Percentiles rank a stretch among this genome's conserved stretches.
These are phyloP conservation scores for Thamnidium elegans DNA, from an alignment of 192 early-diverging fungal species.

Conservation along the genomic window DNA sequence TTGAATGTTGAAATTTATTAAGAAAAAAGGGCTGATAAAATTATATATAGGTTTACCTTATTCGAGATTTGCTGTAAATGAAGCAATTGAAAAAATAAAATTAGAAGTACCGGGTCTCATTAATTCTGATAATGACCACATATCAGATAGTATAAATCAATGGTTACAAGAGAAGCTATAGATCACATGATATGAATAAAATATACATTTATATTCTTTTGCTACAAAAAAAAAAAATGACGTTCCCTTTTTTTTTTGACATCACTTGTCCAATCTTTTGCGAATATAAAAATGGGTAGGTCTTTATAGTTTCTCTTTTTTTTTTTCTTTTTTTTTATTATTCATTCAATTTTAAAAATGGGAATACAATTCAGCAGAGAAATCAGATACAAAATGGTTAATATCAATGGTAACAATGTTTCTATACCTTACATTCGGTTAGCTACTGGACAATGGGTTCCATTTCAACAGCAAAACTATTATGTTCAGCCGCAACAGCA, in stretches of 20 bases:
- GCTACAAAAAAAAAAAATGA: too few relatives aligned
- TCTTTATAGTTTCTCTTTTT: too few relatives aligned
- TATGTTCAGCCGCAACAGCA: neutral
- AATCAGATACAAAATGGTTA: too few relatives aligned
- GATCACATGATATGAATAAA: neutral
- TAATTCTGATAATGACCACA: slow-evolving; percentile 18
- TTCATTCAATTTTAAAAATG: neutral
- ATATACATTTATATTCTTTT: too few relatives aligned
- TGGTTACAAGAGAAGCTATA: slow-evolving; percentile 20
- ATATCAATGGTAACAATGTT: too few relatives aligned
- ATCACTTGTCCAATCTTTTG: too few relatives aligned
- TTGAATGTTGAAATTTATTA: neutral
- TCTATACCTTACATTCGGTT: too few relatives aligned
- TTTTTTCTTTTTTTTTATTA: neutral
- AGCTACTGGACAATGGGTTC: too few relatives aligned
- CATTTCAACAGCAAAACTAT: too few relatives aligned
- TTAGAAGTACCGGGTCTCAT: slow-evolving; percentile 26
- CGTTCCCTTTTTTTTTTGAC: neutral
- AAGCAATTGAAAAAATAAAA: slow-evolving; percentile 27
- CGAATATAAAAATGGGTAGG: too few relatives aligned
- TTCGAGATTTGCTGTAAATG: slow-evolving; percentile 6
- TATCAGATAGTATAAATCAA: slow-evolving; percentile 15
- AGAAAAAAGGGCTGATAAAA: neutral
- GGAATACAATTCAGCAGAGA: too few relatives aligned
- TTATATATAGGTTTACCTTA: slow-evolving; percentile 23